A percentile compares a stretch with the other conserved stretches of the same genome.
These are phyloP conservation scores for Backusella mclennaniae DNA, from an alignment of 192 early-diverging fungal species.

Conservation along the genomic window DNA sequence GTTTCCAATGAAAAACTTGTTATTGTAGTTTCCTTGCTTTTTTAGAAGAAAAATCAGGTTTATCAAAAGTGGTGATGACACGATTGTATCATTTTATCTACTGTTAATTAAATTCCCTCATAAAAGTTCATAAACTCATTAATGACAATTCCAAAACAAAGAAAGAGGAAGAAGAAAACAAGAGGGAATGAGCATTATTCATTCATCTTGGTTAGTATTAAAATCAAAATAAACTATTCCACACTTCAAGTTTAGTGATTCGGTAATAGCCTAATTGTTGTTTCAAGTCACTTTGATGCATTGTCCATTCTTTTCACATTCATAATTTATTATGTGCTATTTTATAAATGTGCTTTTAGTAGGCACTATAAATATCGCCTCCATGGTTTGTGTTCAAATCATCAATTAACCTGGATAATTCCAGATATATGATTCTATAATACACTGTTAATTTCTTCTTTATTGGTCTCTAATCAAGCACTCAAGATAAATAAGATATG, in stretches of 20 bases:
- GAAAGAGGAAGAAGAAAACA: too few species aligned
- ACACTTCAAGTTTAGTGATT: background rate
- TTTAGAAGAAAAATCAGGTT: background rate
- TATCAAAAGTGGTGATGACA: background rate
- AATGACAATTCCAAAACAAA: background rate
- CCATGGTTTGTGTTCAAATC: background rate
- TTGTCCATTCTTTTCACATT: background rate
- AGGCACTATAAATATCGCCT: background rate
- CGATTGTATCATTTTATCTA: background rate
- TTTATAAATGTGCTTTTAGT: too few species aligned
- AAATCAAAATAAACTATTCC: background rate
- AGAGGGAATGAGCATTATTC: background rate
- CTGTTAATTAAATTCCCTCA: background rate
- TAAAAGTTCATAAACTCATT: background rate
- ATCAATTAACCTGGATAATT: too few species aligned
- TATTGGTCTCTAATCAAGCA: too few species aligned
- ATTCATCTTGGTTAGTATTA: background rate
- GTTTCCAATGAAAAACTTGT: background rate
- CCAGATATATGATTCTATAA: too few species aligned
- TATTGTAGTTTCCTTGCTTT: background rate
- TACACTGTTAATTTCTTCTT: too few species aligned
- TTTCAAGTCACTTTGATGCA: background rate
- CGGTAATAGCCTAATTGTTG: background rate
- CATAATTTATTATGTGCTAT: background rate
- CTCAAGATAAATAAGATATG: too few species aligned